Evolutionary conservation across 176 grass and related monocot species (phyloP).

Genomic region (Thinopyrum elongatum): DNA sequence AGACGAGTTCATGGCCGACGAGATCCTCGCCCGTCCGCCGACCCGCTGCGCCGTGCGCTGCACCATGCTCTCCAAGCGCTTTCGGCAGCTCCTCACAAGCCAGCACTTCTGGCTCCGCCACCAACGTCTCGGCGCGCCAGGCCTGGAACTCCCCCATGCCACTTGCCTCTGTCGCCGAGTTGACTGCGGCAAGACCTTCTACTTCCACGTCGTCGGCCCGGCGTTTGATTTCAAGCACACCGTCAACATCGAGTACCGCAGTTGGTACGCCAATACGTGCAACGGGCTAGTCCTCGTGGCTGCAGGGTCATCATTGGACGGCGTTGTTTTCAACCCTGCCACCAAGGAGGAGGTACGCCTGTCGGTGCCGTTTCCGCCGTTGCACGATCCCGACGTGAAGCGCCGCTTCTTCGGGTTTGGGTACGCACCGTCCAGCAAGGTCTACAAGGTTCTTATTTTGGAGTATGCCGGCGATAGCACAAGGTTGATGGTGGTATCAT

Average conservation of each 20-base stretch:
- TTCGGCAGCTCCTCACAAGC: background rate
- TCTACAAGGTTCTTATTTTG: background rate
- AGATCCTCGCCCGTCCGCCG: background rate
- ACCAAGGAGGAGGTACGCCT: background rate
- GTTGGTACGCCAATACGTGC: background rate
- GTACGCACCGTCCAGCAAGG: background rate
- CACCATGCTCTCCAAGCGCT: background rate
- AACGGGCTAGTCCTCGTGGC: background rate
- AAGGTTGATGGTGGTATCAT: background rate
- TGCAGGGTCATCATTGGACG: background rate
- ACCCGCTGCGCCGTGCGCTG: background rate
- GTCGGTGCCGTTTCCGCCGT: background rate
- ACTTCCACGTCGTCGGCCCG: background rate
- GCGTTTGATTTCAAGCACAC: background rate
- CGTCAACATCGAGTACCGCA: background rate
- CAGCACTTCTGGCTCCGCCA: background rate
- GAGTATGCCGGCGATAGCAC: background rate
- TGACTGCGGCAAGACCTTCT: background rate
- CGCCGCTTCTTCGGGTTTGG: background rate
- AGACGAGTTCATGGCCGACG: background rate
- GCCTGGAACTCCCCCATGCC: background rate
- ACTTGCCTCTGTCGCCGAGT: background rate
- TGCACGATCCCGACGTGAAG: background rate
- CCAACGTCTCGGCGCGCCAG: background rate
- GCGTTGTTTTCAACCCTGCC: background rate